Evolutionary conservation across 1,139 yeast genomes (phyloP), one percentile per base, ranked within the genome.

Genomic region (Debaryomyces nepalensis): DNA sequence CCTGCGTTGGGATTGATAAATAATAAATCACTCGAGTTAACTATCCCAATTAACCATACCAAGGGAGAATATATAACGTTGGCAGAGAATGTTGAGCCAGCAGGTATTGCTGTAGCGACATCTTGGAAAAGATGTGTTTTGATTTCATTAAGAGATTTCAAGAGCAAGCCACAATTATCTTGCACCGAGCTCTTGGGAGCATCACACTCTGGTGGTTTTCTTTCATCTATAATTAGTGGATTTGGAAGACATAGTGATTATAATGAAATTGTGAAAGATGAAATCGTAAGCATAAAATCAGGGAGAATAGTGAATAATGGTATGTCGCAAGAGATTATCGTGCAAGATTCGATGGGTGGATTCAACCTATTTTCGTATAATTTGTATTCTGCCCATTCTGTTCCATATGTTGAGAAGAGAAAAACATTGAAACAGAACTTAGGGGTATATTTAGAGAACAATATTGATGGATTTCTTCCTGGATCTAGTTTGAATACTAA

Each of bases 71-170:
- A 63, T 37, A 70, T 88, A 19, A 78, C 82, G 1, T 58, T 73
- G 33, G 77, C 84, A 2, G 79, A 81, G 46, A 80, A 79, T 48
- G 74, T 84, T 11, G 91, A 86, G 50, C 93, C 95, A 0, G 82
- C 87, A 3, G 96, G 96, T 1, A 66, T 89, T 5, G 70, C 84
- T 1, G 60, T 87, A 8, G 79, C 90, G 4, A 88, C 97, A 0
- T 80, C 89, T 4, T 71, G 79, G 53, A 89, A 88, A 29, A 68
- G 95, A 47, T 79, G 85, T 37, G 61, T 85, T 9, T 68, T 87
- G 39, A 59, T 88, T 3, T 71, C 85, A 0, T 68, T 89, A 27
- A 75, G 87, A 49, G 95, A 89, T 59, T 70, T 77, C 38, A 75
- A 78, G 36, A 93, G 95, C 33, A 82, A 81, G 53, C 83, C 90